Percentiles rank a stretch among this genome's conserved stretches.
Conservation (phyloP, 371 early-diverging fungal species). For the Haplosporangium sp. region DNA sequence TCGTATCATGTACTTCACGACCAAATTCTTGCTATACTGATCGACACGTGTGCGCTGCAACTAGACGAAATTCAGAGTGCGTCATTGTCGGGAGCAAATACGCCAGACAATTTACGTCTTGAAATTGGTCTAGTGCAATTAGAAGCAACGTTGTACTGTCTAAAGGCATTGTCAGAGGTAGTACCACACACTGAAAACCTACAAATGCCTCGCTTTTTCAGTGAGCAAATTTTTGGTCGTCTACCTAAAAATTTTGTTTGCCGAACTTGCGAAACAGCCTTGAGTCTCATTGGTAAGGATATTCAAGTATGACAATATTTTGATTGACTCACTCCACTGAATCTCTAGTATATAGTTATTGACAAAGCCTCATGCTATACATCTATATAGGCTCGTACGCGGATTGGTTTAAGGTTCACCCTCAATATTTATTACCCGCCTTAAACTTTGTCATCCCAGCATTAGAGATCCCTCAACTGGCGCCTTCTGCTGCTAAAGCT, state of each 20-base stretch:
- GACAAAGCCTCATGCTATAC: neutral
- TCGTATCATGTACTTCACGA: constrained; percentile 77
- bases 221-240: constrained; percentile 64
- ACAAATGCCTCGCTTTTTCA: constrained; percentile 72
- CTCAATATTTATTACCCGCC: constrained; percentile 67
- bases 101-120: constrained; percentile 10
- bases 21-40: constrained; percentile 69
- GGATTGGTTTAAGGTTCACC: constrained; percentile 79
- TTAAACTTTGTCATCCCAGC: constrained; percentile 77
- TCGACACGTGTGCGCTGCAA: constrained; percentile 64
- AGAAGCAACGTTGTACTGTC: constrained; percentile 73
- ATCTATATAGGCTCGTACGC: constrained; percentile 68
- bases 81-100: constrained; percentile 42
- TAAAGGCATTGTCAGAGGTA: constrained; percentile 80
- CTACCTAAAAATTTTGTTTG: constrained; percentile 57
- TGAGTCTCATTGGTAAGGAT: constrained; percentile 63
- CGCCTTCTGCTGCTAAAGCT: constrained; percentile 72
- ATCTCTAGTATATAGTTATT: neutral
- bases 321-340: neutral
- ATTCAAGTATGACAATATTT: neutral
- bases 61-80: constrained; percentile 56
- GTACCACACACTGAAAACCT: constrained; percentile 64
- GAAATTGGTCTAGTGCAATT: constrained; percentile 41
- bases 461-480: constrained; percentile 68
- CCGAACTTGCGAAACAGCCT: constrained; percentile 63